A percentile compares a stretch with the other conserved stretches of the same genome.
These are phyloP conservation scores for Castanea crenata DNA, from an alignment of 306 rosid species.

Conservation along the genomic window DNA sequence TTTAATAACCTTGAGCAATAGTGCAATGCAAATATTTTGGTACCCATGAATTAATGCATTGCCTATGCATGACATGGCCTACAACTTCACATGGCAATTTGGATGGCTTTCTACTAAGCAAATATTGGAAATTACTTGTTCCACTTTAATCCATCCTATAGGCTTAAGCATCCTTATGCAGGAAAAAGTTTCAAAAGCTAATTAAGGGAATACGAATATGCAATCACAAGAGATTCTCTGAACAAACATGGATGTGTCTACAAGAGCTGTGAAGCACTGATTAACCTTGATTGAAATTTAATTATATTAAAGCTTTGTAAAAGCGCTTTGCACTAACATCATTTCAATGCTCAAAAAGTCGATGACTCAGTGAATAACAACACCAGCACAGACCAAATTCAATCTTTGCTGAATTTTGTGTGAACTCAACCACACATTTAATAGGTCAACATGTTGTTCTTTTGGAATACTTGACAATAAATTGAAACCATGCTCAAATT, in stretches of 20 bases:
- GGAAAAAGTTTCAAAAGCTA: not conserved
- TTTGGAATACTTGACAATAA: no score
- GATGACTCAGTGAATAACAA: no score
- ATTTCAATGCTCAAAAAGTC: no score
- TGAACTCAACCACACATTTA: no score
- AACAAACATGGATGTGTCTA: not conserved
- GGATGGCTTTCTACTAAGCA: constrained; percentile 26
- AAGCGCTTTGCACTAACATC: no score
- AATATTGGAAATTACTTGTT: constrained; percentile 2
- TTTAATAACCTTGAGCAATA: not conserved
- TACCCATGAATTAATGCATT: constrained; percentile 5
- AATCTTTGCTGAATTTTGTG: no score
- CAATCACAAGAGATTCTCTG: not conserved
- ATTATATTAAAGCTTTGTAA: not conserved
- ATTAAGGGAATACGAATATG: not conserved
- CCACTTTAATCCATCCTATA: constrained; percentile 22
- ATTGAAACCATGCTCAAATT: no score
- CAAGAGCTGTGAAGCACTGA: constrained; percentile 6
- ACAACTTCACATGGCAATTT: constrained; percentile 26
- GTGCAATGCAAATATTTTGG: not conserved
- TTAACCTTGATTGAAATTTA: not conserved
- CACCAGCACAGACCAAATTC: no score
- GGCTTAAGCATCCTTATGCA: not conserved
- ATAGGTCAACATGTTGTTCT: no score
- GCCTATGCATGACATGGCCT: constrained; percentile 18